These are phyloP conservation scores for Helianthus annuus DNA, from an alignment of 129 eudicot genomes.

Conservation along the genomic window DNA sequence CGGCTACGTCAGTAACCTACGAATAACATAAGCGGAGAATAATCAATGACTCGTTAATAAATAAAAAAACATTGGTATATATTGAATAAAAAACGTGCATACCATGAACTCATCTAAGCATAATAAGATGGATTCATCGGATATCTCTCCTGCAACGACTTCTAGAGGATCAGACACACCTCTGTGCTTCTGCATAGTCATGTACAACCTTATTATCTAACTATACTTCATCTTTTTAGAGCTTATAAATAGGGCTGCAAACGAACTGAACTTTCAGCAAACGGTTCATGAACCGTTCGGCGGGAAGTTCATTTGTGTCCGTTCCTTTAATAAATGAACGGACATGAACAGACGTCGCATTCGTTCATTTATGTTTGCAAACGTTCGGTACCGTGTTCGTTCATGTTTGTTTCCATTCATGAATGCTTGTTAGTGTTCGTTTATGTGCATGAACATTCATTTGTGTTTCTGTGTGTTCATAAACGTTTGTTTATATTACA, in stretches of 20 bases:
- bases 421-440: no score
- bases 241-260: background rate
- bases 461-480: no score
- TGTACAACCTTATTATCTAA: constrained; percentile 5
- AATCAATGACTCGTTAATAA: background rate
- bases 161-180: constrained; percentile 98
- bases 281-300: no score
- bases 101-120: constrained; percentile 99
- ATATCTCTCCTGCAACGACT: constrained; percentile 89
- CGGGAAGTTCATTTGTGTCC: no score
- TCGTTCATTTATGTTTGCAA: no score
- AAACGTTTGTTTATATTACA: no score
- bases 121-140: constrained; percentile 84
- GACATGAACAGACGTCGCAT: no score
- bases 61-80: background rate
- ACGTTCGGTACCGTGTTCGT: no score
- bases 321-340: no score
- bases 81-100: constrained; percentile 1
- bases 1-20: constrained; percentile 97
- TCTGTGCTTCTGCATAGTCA: constrained; percentile 70
- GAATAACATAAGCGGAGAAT: background rate
- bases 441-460: no score
- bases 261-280: no score
- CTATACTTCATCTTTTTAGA: background rate
- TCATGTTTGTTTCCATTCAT: no score